Base-by-base conservation (phyloP, 2,329 filamentous ascomycete genomes). In the Fusarium sp. region DNA sequence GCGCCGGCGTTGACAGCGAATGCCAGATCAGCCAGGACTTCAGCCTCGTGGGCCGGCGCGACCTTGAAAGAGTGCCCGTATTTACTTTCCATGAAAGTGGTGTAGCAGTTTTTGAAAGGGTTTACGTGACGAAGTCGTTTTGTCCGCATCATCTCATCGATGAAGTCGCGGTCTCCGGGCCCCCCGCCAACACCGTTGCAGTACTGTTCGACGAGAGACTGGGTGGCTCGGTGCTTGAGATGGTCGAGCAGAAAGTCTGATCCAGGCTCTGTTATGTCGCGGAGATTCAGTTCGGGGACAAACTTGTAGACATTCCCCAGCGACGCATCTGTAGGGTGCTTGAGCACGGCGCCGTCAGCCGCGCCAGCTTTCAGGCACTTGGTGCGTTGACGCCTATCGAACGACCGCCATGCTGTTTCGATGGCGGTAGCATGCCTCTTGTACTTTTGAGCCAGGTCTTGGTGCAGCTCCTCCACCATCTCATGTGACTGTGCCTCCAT, bases 281-380 rank as follows among this genome's bases (percentile, higher is more conserved):
- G 76, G 1, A 86, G 58, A 60, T 86, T 85, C 77, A 78, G 81
- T 50, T 86, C 85, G 0, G 83, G 82, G 0, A 81, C 68, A 3
- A 84, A 46, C n/a, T 80, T 82, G 69, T 66, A 80, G 15, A 81
- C 72, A n/a, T 76, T 75, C 1, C 81, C 82, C 27, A 84, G 13
- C 0, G 79, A 77, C 3, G 30, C 28, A 54, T 86, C 83, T 3
- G 23, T 28, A 2, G 78, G 59, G 46, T 82, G 72, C 57, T 78
- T 78, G 16, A 84, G 73, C 3, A 84, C 77, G 10, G 51, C 57
- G 7, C 79, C 78, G 0, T 81, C 77, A 0, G 54, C 64, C 2
- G 77, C 66, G 1, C 80, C 81, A 3, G 70, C 79, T 44, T 76
- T 79, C 52, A 85, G 65, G 52, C 78, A 80, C 62, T 67, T 73